Evolutionary conservation across 257 asterid species (phyloP).

Genomic region (Leptodermis oblonga): DNA sequence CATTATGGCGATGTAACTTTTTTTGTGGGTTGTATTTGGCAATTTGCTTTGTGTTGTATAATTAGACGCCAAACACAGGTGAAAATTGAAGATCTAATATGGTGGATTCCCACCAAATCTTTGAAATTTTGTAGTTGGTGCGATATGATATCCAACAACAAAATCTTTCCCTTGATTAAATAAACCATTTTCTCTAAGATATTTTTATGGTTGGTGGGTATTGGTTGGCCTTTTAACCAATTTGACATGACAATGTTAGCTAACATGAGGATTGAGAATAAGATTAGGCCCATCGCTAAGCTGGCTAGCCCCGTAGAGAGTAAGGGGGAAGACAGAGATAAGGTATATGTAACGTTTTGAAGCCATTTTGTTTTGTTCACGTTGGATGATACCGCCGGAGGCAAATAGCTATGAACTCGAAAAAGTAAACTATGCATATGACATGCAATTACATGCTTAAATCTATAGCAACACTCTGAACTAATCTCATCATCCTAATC

Average conservation of each 20-base stretch:
- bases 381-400: background rate
- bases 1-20: too few relatives aligned
- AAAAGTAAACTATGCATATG: too few relatives aligned
- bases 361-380: background rate
- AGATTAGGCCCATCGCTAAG: background rate
- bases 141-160: slow-evolving; percentile 11
- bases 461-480: too few relatives aligned
- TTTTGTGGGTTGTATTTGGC: too few relatives aligned
- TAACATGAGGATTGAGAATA: background rate
- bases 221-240: background rate
- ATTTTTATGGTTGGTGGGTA: slow-evolving; percentile 6
- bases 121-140: slow-evolving; percentile 12
- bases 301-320: too few relatives aligned
- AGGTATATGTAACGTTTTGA: too few relatives aligned
- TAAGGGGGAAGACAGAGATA: too few relatives aligned
- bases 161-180: background rate
- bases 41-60: too few relatives aligned
- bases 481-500: too few relatives aligned
- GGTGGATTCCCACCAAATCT: slow-evolving; percentile 23
- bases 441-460: too few relatives aligned
- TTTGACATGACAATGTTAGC: background rate
- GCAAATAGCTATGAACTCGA: background rate
- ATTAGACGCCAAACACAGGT: background rate
- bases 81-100: background rate
- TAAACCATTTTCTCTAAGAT: background rate